Percentiles rank a stretch among this genome's conserved stretches.
phyloP scores from a whole-genome alignment of 768 basidiomycete species.

The Auriscalpium orientale region DNA sequence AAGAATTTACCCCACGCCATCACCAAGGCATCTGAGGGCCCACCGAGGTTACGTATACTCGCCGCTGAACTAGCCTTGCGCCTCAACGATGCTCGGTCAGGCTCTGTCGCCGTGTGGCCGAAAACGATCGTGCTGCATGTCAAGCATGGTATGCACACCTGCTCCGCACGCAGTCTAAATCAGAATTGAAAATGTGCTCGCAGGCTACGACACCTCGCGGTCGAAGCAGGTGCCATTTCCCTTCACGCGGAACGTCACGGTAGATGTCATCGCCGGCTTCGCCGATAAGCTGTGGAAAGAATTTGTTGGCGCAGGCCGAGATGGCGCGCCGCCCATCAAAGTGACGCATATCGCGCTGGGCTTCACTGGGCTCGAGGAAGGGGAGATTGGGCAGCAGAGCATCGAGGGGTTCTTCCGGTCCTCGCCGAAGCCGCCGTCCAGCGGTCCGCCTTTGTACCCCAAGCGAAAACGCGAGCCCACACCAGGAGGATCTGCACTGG shows the following conservation, averaged over 20 bases:
- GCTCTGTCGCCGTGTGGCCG: conserved; percentile 77
- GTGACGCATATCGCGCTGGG: conserved; percentile 66
- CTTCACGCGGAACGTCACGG: conserved; percentile 63
- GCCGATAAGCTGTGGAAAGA: conserved; percentile 86
- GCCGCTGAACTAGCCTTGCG: conserved; percentile 85
- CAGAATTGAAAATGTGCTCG: background rate
- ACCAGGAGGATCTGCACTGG: conserved; percentile 1
- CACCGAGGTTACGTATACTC: conserved; percentile 87
- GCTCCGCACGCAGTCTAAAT: too few relatives aligned
- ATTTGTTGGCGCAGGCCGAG: conserved; percentile 45
- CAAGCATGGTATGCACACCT: conserved; percentile 47
- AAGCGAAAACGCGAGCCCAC: conserved; percentile 5
- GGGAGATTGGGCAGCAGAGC: conserved; percentile 73
- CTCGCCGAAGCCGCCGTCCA: conserved; percentile 16
- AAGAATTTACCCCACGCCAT: conserved; percentile 86
- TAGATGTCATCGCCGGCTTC: conserved; percentile 67
- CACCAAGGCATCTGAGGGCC: conserved; percentile 63
- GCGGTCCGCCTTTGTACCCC: background rate
- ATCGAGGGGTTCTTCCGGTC: conserved; percentile 81
- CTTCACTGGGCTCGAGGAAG: conserved; percentile 70
- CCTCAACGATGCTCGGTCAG: conserved; percentile 72
- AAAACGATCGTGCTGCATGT: conserved; percentile 80
- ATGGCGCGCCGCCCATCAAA: conserved; percentile 39
- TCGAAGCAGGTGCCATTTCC: conserved; percentile 85
- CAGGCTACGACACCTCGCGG: conserved; percentile 8